Percentiles rank a stretch among this genome's conserved stretches.
Conservation (phyloP, 2,329 filamentous ascomycete species). For the Colletotrichum echinochloae region DNA sequence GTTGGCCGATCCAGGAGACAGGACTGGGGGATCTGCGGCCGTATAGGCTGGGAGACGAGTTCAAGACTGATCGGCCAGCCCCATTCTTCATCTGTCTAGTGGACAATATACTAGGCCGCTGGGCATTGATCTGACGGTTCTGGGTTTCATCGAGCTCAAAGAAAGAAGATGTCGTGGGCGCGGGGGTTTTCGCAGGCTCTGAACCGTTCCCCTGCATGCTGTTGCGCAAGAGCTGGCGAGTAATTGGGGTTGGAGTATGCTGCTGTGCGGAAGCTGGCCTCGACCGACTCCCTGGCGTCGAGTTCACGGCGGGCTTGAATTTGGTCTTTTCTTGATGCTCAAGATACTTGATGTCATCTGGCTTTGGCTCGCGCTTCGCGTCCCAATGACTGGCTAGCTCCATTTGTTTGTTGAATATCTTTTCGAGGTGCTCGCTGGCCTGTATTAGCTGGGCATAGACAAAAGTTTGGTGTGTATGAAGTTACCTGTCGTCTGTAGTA, state of each 20-base stretch:
- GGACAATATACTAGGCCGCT: not conserved
- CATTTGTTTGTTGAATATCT: conserved; percentile 1
- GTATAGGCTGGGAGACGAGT: not conserved
- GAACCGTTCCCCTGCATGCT: conserved; percentile 18
- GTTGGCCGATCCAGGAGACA: conserved; percentile 62
- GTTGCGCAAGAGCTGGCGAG: not conserved
- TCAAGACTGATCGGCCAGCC: not conserved
- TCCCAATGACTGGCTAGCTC: not conserved
- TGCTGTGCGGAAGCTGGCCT: conserved; percentile 16
- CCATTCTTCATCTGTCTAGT: conserved; percentile 15
- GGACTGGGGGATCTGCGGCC: conserved; percentile 40
- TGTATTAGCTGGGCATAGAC: not conserved
- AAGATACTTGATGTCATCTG: conserved; percentile 17
- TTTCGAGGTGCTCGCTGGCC: conserved; percentile 12
- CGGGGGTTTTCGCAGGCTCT: not conserved
- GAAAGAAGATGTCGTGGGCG: not conserved
- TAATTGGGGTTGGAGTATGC: not conserved
- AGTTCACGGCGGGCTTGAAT: not conserved
- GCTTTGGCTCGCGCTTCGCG: not conserved
- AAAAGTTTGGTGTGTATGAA: not conserved
- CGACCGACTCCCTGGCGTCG: not conserved
- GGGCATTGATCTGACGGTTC: not conserved
- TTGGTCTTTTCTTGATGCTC: conserved; percentile 18
- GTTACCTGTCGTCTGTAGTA: not conserved
- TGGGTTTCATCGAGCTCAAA: not conserved